phyloP scores from a whole-genome alignment of 805 yeast species.

The Wickerhamiella bombiphila region DNA sequence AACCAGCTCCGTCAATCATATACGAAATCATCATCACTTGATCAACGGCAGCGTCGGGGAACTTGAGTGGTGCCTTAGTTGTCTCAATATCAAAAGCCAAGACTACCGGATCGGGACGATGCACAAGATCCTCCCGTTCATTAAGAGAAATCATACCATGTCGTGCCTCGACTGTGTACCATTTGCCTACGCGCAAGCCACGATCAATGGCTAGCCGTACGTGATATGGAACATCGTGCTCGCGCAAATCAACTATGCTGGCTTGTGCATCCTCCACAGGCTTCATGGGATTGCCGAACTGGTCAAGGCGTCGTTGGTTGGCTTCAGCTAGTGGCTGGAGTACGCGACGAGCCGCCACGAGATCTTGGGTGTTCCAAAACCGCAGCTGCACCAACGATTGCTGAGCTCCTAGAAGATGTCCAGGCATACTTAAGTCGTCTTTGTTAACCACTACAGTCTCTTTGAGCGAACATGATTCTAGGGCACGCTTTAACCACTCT shows the following conservation, averaged over 20 bases:
- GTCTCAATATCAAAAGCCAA: conserved; percentile 97
- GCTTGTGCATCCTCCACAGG: conserved; percentile 38
- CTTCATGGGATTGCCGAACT: conserved; percentile 44
- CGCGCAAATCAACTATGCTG: conserved; percentile 64
- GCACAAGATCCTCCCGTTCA: conserved; percentile 60
- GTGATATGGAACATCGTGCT: conserved; percentile 93
- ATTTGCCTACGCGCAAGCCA: conserved; percentile 78
- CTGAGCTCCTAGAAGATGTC: conserved; percentile 70
- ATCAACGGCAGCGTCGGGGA: conserved; percentile 83
- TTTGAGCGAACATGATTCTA: conserved; percentile 56
- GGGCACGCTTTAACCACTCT: conserved; percentile 54
- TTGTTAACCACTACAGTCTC: conserved; percentile 39
- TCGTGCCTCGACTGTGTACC: conserved; percentile 70
- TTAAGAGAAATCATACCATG: conserved; percentile 39
- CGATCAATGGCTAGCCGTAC: conserved; percentile 87
- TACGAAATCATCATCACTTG: conserved; percentile 98
- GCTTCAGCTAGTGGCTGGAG: conserved; percentile 55
- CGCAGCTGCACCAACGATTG: conserved; percentile 49
- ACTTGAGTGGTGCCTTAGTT: conserved; percentile 87
- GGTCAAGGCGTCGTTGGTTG: conserved; percentile 46
- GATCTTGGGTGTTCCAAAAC: conserved; percentile 62
- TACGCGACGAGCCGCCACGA: conserved; percentile 57
- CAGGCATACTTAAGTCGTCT: conserved; percentile 71
- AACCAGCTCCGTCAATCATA: conserved; percentile 98
- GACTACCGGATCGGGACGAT: conserved; percentile 95